A percentile compares a stretch with the other conserved stretches of the same genome.
Evolutionary conservation across 108 stramenopile genomes (phyloP).

Genomic region (Nannochloropsis salina): DNA sequence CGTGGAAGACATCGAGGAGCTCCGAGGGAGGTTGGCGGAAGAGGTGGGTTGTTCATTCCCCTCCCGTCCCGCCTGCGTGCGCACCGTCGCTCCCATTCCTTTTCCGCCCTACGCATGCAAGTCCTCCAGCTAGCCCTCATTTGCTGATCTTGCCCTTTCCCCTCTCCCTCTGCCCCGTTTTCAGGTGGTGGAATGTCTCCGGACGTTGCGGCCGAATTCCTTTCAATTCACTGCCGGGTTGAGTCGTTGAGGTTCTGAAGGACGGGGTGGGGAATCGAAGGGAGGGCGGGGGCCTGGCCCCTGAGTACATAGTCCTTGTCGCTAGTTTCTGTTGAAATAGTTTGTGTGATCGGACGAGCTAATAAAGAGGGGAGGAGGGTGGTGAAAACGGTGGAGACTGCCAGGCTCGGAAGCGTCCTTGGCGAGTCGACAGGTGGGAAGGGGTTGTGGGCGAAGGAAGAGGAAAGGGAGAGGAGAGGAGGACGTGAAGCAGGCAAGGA

Average conservation of each 20-base stretch:
- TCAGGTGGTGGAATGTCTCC: not conserved
- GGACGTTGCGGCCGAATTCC: slow-evolving; percentile 2
- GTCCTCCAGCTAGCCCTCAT: not conserved
- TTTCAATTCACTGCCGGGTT: not conserved
- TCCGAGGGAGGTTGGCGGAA: not conserved
- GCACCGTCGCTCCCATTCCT: not conserved
- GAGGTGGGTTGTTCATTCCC: not conserved
- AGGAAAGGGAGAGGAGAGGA: no score
- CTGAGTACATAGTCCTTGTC: no score
- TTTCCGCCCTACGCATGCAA: not conserved
- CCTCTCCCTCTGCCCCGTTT: not conserved
- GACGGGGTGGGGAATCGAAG: no score
- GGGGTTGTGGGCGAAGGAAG: no score
- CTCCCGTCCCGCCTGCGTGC: not conserved
- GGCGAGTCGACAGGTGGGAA: no score
- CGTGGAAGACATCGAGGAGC: not conserved
- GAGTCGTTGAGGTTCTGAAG: not conserved
- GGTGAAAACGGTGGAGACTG: no score
- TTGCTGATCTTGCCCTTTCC: not conserved
- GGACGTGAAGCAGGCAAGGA: no score
- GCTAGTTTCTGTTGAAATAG: no score
- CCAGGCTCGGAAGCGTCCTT: no score
- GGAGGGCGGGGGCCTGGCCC: no score
- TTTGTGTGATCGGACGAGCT: no score
- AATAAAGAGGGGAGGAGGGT: no score